Base-by-base conservation (phyloP, 2,329 filamentous ascomycete genomes). In the Calonectria pseudoturangicola region DNA sequence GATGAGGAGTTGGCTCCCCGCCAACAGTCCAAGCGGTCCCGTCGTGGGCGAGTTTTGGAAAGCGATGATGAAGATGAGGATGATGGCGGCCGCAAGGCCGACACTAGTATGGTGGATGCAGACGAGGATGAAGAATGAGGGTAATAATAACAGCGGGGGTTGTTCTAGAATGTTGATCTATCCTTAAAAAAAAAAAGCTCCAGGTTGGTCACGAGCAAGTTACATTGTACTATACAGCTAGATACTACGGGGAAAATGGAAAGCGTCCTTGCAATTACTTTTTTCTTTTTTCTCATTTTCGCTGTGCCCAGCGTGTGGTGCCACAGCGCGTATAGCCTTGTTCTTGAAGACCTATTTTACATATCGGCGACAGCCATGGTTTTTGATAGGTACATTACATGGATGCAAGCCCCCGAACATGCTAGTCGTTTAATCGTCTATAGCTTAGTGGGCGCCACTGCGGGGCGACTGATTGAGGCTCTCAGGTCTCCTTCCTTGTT, bases 21-120 rank as follows among this genome's bases (percentile, higher is more conserved):
- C 66, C 83, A 84, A 73, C 84, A 84, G 76, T 80, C 81, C 67
- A 89, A 87, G 82, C 85, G 89, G 67, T 82, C 85, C 21, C 84
- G 89, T 43, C 85, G 89, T 51, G 88, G 87, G 25, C 84, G 88
- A 43, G 87, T 91, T 33, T 81, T 91, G 47, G 88, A 90, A 66
- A 89, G 88, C 64, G 89, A 91, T 62, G 89, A 90, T 62, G 89
- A 89, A 4, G 86, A 86, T 25, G 84, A 81, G 21, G 84, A 81
- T 1, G 83, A 79, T 18, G 78, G 74, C 12, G 72, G 76, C 1
- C 79, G 77, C 0, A 78, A 79, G 33, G 83, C 81, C 2, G 82
- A 87, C 69, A 83, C 83, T 0, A 85, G 82, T 77, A 87, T 88
- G 84, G 82, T 81, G 5, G 86, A 87, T 39, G 81, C 80, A 8